Base-by-base conservation (phyloP, 2,329 filamentous ascomycete species). In the Mycosphaerella sp. region DNA sequence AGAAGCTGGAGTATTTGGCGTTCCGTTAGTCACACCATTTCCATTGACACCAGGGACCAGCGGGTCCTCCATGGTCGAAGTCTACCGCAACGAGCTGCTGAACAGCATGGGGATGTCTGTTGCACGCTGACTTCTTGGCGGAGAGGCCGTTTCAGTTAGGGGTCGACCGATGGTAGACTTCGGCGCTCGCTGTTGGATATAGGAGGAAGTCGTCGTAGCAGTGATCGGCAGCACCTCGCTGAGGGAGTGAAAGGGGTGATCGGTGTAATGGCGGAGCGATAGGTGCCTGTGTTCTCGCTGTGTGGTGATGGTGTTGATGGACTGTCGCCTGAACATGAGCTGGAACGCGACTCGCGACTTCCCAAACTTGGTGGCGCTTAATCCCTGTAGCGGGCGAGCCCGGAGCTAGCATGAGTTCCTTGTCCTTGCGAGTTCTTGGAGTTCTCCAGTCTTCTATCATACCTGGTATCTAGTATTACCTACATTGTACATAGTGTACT, bases 51-150 rank as follows among this genome's bases (percentile, higher is more conserved):
- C 67, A 43, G 63, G 64, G 61, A 68, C 62, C 63, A 68, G 54
- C 57, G 67, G 69, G 61, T 69, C 69, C 68, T 70, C 69, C 69
- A 71, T 71, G n/a, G 31, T 51, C 17, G 38, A 21, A 51, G 42
- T 39, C 42, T 51, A 51, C 48, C 48, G 48, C 48, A 23, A 32
- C 32, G 41, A 41, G 39, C 41, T 34, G 34, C 41, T 34, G 48
- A 42, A 45, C 41, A 51, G 42, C 48, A 51, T 51, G 48, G 26
- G 32, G 42, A 36, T 29, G 31, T 45, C 34, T 31, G 38, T 26
- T 40, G 42, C 48, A n/a, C 48, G 44, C 14, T 34, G 32, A 21
- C 26, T 23, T 45, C 42, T 51, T 45, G 42, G 48, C 48, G 7
- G n/a, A 45, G 21, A 45, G 10, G 31, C 31, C 6, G 48, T 32